Conservation (phyloP, 2,329 filamentous ascomycete genomes). For the Paecilomyces sp. region DNA sequence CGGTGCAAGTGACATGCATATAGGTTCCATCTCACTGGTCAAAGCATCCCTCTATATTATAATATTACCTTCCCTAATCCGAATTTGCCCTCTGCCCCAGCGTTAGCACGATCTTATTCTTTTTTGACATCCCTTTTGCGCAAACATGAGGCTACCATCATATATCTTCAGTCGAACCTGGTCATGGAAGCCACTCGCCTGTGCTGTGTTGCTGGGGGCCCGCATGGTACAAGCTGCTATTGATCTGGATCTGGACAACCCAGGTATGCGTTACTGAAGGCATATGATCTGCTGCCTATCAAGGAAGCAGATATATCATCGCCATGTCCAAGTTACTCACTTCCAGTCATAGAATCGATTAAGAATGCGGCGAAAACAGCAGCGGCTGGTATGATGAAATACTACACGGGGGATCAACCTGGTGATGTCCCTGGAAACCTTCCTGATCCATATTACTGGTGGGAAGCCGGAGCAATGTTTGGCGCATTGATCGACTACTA, state of each 20-base stretch:
- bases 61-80: neutral
- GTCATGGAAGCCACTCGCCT: constrained; percentile 8
- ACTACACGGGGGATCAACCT: constrained; percentile 41
- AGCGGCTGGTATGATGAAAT: constrained; percentile 19
- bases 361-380: constrained; percentile 34
- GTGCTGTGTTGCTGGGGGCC: constrained; percentile 12
- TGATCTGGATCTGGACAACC: constrained; percentile 16
- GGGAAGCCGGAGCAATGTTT: constrained; percentile 64
- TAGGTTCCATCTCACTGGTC: neutral
- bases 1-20: neutral
- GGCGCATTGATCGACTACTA: constrained; percentile 68
- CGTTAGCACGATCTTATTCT: neutral
- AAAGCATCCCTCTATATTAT: neutral
- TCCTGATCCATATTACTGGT: constrained; percentile 43
- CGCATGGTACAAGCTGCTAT: constrained; percentile 15
- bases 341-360: constrained; percentile 29
- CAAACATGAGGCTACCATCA: neutral
- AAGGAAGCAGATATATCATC: too few species aligned
- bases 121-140: neutral
- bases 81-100: neutral
- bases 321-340: neutral
- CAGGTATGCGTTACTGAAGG: constrained; percentile 11
- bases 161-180: neutral
- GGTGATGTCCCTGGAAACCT: constrained; percentile 41
- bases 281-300: neutral